Percentiles rank a stretch among this genome's conserved stretches.
Conservation (phyloP, 1,139 yeast genomes). For the Magnusiomyces fungicola region DNA sequence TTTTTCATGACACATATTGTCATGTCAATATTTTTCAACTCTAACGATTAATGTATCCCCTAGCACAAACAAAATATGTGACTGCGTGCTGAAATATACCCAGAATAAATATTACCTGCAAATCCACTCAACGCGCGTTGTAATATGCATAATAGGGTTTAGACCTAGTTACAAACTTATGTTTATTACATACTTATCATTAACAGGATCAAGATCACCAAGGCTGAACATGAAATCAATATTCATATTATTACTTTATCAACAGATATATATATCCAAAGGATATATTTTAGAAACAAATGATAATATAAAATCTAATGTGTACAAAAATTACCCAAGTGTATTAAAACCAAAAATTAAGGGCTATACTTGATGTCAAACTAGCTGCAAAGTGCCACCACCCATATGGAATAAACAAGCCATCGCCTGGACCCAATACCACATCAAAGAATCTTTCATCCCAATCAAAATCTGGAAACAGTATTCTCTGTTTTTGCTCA, state of each 20-base stretch:
- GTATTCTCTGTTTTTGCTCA: conserved; percentile 7
- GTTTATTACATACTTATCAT: too few species aligned
- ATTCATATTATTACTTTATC: not conserved
- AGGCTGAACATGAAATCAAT: too few species aligned
- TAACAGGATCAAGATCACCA: too few species aligned
- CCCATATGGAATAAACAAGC: conserved; percentile 23
- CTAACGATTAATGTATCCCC: too few species aligned
- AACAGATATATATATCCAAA: not conserved
- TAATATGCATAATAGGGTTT: too few species aligned
- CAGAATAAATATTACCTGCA: too few species aligned
- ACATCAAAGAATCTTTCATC: conserved; percentile 19
- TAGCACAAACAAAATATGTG: not conserved
- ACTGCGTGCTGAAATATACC: not conserved
- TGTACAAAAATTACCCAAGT: too few species aligned
- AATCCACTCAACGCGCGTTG: too few species aligned
- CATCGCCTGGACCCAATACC: conserved; percentile 26
- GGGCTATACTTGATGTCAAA: conserved; percentile 20
- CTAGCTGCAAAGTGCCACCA: conserved; percentile 28
- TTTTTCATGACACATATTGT: too few species aligned
- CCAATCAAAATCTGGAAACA: conserved; percentile 23
- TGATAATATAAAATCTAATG: too few species aligned
- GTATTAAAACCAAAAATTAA: conserved; percentile 24
- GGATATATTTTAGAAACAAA: not conserved
- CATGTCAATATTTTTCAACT: too few species aligned
- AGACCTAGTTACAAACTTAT: too few species aligned